phyloP scores from a whole-genome alignment of 73 alveolate species.

The Diophrys sp. region DNA sequence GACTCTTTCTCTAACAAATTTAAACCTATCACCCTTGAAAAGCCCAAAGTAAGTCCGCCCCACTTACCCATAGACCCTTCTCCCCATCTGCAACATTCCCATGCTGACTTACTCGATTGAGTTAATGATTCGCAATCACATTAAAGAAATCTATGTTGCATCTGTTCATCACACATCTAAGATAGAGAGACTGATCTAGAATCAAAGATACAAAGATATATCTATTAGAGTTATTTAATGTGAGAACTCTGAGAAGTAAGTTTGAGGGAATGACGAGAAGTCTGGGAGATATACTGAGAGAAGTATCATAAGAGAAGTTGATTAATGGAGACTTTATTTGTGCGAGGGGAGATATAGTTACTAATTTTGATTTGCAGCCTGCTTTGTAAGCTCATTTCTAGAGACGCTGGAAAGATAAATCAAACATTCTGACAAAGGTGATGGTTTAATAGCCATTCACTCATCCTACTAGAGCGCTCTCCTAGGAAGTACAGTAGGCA shows the following conservation, averaged over 20 bases:
- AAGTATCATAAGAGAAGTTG: constrained; percentile 15
- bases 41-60: constrained; percentile 22
- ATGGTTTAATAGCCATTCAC: constrained; percentile 26
- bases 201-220: constrained; percentile 36
- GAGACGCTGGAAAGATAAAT: constrained; percentile 28
- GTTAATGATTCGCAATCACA: constrained; percentile 25
- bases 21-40: constrained; percentile 45
- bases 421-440: constrained; percentile 29
- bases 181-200: constrained; percentile 15
- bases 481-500: constrained; percentile 32
- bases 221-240: constrained; percentile 13
- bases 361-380: constrained; percentile 18
- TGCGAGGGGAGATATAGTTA: constrained; percentile 43
- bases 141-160: constrained; percentile 24
- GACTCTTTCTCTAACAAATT: constrained; percentile 39
- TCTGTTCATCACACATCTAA: constrained; percentile 7
- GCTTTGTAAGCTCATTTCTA: constrained; percentile 36
- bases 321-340: constrained; percentile 34
- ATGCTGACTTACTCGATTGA: constrained; percentile 34
- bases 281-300: constrained; percentile 51
- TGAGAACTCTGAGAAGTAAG: neutral
- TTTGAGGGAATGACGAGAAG: neutral
- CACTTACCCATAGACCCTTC: constrained; percentile 4
- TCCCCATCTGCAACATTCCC: constrained; percentile 15
- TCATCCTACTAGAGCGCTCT: constrained; percentile 23